A percentile compares a stretch with the other conserved stretches of the same genome.
Conservation (phyloP, 148 eudicot species). For the Spergularia bocconei region DNA sequence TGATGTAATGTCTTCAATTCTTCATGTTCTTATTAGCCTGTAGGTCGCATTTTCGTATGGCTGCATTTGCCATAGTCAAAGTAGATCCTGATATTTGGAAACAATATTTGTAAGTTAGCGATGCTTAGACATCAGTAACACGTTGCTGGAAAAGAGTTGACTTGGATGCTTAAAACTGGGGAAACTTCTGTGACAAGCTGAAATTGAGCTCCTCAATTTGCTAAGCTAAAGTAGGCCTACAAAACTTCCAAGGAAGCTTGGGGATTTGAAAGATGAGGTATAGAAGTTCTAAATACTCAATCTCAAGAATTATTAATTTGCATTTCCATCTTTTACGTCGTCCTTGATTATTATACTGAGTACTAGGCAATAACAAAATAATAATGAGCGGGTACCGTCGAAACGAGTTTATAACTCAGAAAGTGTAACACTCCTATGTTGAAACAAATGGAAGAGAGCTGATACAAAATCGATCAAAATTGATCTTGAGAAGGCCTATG, state of each 20-base stretch:
- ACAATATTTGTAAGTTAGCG: neutral
- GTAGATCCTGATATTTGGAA: slow-evolving; percentile 25
- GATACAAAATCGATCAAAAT: too few relatives aligned
- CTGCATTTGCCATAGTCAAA: slow-evolving; percentile 23
- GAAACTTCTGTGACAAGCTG: neutral
- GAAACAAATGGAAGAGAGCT: too few relatives aligned
- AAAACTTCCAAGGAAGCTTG: slow-evolving; percentile 17
- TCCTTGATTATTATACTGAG: too few relatives aligned
- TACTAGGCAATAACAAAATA: too few relatives aligned
- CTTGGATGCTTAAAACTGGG: slow-evolving; percentile 19
- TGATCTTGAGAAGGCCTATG: too few relatives aligned
- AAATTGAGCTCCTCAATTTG: slow-evolving; percentile 30
- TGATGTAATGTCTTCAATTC: too few relatives aligned
- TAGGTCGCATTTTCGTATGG: neutral
- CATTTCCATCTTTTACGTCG: neutral
- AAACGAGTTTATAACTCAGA: too few relatives aligned
- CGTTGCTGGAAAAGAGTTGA: slow-evolving; percentile 26
- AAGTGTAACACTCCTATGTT: too few relatives aligned
- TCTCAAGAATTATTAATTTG: slow-evolving; percentile 20
- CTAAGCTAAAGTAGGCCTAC: neutral
- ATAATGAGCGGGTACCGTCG: too few relatives aligned
- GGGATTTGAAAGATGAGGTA: neutral
- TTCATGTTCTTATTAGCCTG: too few relatives aligned
- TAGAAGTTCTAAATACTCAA: slow-evolving; percentile 29
- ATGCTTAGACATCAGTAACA: neutral